Conservation (phyloP, 2,329 filamentous ascomycete species). For the Trichoderma pleuroti region DNA sequence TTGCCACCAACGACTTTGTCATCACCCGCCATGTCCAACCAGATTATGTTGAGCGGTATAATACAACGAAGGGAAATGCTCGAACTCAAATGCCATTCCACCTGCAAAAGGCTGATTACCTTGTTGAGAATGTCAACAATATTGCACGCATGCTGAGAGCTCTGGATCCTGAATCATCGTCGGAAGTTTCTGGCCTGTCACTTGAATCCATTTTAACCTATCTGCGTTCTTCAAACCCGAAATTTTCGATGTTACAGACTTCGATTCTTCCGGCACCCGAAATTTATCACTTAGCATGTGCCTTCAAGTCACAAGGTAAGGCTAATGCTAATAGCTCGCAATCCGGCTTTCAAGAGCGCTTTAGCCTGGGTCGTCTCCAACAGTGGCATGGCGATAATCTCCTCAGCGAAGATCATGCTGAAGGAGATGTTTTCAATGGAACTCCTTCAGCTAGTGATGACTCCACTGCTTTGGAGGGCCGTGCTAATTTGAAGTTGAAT, state of each 20-base stretch:
- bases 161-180: slow-evolving; percentile 29
- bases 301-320: slow-evolving; percentile 28
- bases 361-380: slow-evolving; percentile 32
- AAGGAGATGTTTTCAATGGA: slow-evolving; percentile 24
- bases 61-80: neutral
- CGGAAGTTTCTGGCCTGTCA: slow-evolving; percentile 21
- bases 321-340: slow-evolving; percentile 22
- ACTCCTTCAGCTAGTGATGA: slow-evolving; percentile 32
- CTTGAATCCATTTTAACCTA: slow-evolving; percentile 27
- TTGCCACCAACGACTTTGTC: slow-evolving; percentile 41
- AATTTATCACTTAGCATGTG: slow-evolving; percentile 38
- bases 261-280: slow-evolving; percentile 39
- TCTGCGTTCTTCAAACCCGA: slow-evolving; percentile 27
- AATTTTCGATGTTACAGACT: slow-evolving; percentile 32
- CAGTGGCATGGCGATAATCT: slow-evolving; percentile 32
- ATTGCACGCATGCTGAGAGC: slow-evolving; percentile 45
- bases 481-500: slow-evolving; percentile 51
- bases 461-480: slow-evolving; percentile 26
- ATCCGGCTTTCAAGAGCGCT: slow-evolving; percentile 30
- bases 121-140: slow-evolving; percentile 46
- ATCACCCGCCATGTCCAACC: slow-evolving; percentile 36
- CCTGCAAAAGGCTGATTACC: slow-evolving; percentile 38
- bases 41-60: slow-evolving; percentile 26
- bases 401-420: slow-evolving; percentile 30
- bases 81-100: slow-evolving; percentile 13